Conservation (phyloP, 352 stramenopile species). For the Phytophthora pluvialis region DNA sequence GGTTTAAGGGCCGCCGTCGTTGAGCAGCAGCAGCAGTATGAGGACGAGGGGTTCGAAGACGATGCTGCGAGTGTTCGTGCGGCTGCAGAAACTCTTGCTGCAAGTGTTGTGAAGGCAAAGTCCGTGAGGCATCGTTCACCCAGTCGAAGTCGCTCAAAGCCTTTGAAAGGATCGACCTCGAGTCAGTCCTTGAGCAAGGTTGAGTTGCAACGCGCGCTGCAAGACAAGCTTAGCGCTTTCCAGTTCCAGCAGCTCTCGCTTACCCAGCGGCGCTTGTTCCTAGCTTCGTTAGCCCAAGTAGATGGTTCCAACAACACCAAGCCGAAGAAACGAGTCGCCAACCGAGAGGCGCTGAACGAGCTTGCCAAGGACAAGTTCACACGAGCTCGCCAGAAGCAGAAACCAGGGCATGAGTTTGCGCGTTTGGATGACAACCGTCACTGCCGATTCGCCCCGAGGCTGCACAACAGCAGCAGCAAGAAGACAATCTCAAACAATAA, state of each 20-base stretch:
- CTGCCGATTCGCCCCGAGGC: slow-evolving; percentile 60
- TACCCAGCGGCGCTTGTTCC: slow-evolving; percentile 66
- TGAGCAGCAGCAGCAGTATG: slow-evolving; percentile 55
- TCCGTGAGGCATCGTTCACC: slow-evolving; percentile 26
- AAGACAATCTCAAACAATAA: slow-evolving; percentile 32
- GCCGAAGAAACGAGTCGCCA: slow-evolving; percentile 23
- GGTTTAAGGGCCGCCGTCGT: slow-evolving; percentile 41
- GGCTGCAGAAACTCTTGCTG: slow-evolving; percentile 31
- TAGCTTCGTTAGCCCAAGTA: slow-evolving; percentile 53
- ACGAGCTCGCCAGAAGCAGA: slow-evolving; percentile 40
- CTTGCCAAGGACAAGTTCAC: slow-evolving; percentile 55
- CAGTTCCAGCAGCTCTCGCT: slow-evolving; percentile 66
- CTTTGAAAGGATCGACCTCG: slow-evolving; percentile 24
- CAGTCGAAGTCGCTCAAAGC: slow-evolving; percentile 16
- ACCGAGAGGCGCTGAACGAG: slow-evolving; percentile 52
- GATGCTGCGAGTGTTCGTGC: slow-evolving; percentile 37
- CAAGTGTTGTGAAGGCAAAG: slow-evolving; percentile 39
- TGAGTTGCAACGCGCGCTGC: slow-evolving; percentile 45
- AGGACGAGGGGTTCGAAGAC: slow-evolving; percentile 60
- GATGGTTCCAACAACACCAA: slow-evolving; percentile 1
- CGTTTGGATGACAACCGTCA: slow-evolving; percentile 63
- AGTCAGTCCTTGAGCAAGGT: slow-evolving; percentile 33
- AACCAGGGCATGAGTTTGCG: slow-evolving; percentile 43
- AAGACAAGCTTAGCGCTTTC: slow-evolving; percentile 66
- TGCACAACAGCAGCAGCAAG: slow-evolving; percentile 33